These are phyloP conservation scores for Podaxis sp. DNA, from an alignment of 768 basidiomycete genomes.

Conservation along the genomic window DNA sequence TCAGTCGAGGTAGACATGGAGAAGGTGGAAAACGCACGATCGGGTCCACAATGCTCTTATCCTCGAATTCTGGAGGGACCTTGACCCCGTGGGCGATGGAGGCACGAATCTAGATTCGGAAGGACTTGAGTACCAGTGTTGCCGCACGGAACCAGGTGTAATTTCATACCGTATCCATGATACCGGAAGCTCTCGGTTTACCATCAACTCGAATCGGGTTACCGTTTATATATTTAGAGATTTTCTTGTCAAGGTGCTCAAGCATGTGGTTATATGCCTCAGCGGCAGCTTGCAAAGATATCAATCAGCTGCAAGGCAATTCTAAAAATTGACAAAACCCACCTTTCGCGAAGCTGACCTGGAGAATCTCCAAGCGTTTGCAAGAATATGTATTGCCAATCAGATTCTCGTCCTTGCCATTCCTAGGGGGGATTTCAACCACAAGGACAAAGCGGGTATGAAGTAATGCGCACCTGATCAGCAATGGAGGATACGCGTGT, in stretches of 20 bases:
- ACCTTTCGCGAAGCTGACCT: conserved; percentile 66
- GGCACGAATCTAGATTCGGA: conserved; percentile 50
- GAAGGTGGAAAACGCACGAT: conserved; percentile 40
- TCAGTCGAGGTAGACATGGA: neutral
- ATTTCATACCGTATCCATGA: conserved; percentile 38
- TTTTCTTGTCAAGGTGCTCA: conserved; percentile 54
- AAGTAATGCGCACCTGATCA: conserved; percentile 46
- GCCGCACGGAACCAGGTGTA: neutral
- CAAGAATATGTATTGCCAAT: conserved; percentile 69
- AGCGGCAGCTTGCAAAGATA: conserved; percentile 52
- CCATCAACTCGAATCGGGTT: conserved; percentile 74
- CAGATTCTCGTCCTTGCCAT: conserved; percentile 68
- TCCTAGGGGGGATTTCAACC: conserved; percentile 34
- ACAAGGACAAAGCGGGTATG: neutral
- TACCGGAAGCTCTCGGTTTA: conserved; percentile 69
- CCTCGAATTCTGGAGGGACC: conserved; percentile 71
- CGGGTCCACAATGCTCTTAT: conserved; percentile 52
- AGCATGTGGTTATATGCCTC: conserved; percentile 60
- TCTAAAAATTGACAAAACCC: neutral
- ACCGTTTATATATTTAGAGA: conserved; percentile 70
- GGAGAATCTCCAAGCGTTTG: conserved; percentile 61
- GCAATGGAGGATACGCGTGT: conserved; percentile 45
- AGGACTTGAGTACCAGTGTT: neutral
- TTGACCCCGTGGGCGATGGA: conserved; percentile 68
- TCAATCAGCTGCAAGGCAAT: neutral